Percentiles rank a stretch among this genome's conserved stretches.
Evolutionary conservation across 495 filamentous ascomycete genomes (phyloP).

Genomic region (Saxophila tyrrhenica): DNA sequence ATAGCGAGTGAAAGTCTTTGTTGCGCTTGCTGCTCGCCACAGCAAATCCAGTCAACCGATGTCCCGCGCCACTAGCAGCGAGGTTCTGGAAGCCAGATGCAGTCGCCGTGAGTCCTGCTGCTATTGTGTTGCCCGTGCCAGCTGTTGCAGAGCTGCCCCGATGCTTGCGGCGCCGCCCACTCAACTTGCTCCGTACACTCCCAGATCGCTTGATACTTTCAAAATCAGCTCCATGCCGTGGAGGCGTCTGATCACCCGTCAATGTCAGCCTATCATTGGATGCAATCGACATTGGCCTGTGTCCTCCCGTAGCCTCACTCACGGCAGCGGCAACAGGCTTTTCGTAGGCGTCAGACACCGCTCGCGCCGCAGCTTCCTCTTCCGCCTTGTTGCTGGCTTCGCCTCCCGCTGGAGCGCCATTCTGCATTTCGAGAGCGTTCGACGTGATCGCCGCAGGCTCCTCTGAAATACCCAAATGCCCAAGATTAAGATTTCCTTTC

Average conservation of each 20-base stretch:
- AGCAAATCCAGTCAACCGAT: conserved; percentile 85
- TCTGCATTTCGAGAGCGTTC: conserved; percentile 34
- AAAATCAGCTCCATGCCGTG: conserved; percentile 57
- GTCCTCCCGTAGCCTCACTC: conserved; percentile 4
- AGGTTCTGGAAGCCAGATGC: conserved; percentile 55
- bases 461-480: conserved; percentile 63
- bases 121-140: conserved; percentile 40
- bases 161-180: conserved; percentile 49
- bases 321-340: conserved; percentile 27
- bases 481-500: conserved; percentile 74
- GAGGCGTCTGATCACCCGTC: conserved; percentile 34
- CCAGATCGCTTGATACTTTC: conserved; percentile 58
- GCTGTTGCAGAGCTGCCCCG: conserved; percentile 64
- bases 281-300: conserved; percentile 24
- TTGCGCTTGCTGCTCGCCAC: conserved; percentile 94
- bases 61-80: conserved; percentile 43
- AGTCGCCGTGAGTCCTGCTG: conserved; percentile 53
- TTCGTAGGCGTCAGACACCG: conserved; percentile 52
- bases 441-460: conserved; percentile 37
- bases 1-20: conserved; percentile 83
- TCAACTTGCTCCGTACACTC: conserved; percentile 73
- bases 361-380: conserved; percentile 45
- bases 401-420: conserved; percentile 29
- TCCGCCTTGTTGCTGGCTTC: conserved; percentile 46
- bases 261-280: conserved; percentile 20